Evolutionary conservation across 2,329 filamentous ascomycete species (phyloP), one percentile per base, ranked within the genome.

Genomic region (Epichloe sibirici): DNA sequence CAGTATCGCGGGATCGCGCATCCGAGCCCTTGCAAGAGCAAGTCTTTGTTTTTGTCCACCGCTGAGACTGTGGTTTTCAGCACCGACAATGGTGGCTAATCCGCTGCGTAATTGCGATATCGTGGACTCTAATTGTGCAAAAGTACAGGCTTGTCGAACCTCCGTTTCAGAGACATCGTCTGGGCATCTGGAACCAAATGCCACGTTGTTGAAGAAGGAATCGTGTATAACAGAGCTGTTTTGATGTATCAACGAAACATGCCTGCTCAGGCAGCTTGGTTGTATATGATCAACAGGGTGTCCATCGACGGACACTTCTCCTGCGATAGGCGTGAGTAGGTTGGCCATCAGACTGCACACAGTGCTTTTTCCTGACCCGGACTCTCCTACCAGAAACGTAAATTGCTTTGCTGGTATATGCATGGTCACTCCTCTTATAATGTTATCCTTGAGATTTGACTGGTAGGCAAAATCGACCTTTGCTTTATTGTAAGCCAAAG

Each of bases 281-380:
- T 89, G 77, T 0, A 96, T 68, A 0, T 69, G 70, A n/a, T 77
- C 64, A 2, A 93, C 69, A 0, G 79, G 69, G 2, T 76, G 64
- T 0, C 78, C 82, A 61, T 95, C 89, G 9, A 97, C 70, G 0
- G 76, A 64, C 15, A 96, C 82, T 0, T 77, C 66, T 0, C 90
- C 91, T 0, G 70, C 70, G 0, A 70, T 66, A 0, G 87, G 80
- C 6, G 79, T 72, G 62, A 96, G 95, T 59, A 94, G 86, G 12
- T 83, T 80, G 49, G 90, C 74, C 0, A 97, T 74, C 0, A 97
- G 74, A 62, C 88, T 89, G 1, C 85, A 83, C 1, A 97, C 63
- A 0, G 91, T 97, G 59, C 89, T 95, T 66, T 97, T 97, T 0
- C 91, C 91, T 2, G 88, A 95, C 0, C 93, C 93, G 61, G 89